Percentiles rank a stretch among this genome's conserved stretches.
phyloP scores from a whole-genome alignment of 148 eudicot genomes.

The Silene latifolia region DNA sequence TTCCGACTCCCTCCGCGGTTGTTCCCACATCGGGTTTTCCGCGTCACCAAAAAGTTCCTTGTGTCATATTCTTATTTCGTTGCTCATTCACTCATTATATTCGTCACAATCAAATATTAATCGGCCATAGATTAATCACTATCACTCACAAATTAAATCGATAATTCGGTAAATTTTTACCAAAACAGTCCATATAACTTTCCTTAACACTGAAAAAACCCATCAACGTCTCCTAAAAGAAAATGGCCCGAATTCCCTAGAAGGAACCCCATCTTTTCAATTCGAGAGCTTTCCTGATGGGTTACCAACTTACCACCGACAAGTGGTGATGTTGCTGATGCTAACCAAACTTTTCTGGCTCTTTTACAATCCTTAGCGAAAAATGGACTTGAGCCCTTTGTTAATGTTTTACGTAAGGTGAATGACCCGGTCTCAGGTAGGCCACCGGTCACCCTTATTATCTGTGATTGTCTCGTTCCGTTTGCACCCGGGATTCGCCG shows the following conservation, averaged over 20 bases:
- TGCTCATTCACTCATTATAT: too few relatives aligned
- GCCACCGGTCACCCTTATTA: background rate
- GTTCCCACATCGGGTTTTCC: too few relatives aligned
- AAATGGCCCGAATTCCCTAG: background rate
- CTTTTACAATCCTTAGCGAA: background rate
- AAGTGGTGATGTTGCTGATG: background rate
- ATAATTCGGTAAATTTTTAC: too few relatives aligned
- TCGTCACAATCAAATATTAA: too few relatives aligned
- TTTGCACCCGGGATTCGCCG: background rate
- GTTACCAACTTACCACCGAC: background rate
- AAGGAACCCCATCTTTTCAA: background rate
- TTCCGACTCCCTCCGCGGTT: too few relatives aligned
- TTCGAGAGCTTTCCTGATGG: slow-evolving; percentile 5
- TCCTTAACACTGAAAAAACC: slow-evolving; percentile 23
- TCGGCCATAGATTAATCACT: too few relatives aligned
- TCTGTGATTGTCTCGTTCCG: background rate
- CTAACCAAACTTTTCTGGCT: background rate
- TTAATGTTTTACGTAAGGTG: background rate
- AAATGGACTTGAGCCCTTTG: background rate
- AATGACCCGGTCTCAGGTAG: slow-evolving; percentile 1
- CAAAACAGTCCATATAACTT: slow-evolving; percentile 28
- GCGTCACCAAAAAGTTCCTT: too few relatives aligned
- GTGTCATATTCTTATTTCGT: too few relatives aligned
- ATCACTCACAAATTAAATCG: too few relatives aligned
- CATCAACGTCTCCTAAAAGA: slow-evolving; percentile 16